phyloP scores from a whole-genome alignment of 805 yeast genomes.

The Groenewaldozyma salmanticensis region DNA sequence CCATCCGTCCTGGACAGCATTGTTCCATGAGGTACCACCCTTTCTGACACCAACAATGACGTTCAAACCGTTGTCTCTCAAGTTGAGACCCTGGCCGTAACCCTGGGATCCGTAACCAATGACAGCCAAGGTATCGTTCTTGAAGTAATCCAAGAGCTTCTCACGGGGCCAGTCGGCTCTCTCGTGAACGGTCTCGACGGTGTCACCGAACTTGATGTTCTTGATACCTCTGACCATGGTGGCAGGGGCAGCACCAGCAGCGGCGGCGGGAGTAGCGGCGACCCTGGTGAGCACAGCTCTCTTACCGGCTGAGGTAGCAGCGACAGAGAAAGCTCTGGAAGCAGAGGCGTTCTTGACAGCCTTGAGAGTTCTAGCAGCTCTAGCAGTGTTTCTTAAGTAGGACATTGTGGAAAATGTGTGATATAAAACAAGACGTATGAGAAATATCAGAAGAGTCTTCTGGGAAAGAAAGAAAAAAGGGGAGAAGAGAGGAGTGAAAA shows the following conservation, averaged over 20 bases:
- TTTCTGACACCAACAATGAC: conserved; percentile 98
- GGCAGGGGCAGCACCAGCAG: conserved; percentile 32
- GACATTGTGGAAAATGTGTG: conserved; percentile 16
- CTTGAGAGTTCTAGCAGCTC: conserved; percentile 32
- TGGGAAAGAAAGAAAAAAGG: conserved; percentile 3
- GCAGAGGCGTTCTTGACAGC: conserved; percentile 20
- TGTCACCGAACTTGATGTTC: conserved; percentile 95
- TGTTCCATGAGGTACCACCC: conserved; percentile 99
- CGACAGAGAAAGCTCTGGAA: conserved; percentile 51
- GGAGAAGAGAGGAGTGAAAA: too few relatives aligned
- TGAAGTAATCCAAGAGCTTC: conserved; percentile 91
- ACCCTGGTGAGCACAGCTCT: too few relatives aligned
- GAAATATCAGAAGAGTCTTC: not conserved
- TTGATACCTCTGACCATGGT: conserved; percentile 81
- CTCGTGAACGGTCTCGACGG: conserved; percentile 92
- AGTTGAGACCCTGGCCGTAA: conserved; percentile 99
- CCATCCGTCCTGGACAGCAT: conserved; percentile 99
- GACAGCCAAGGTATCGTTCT: conserved; percentile 93
- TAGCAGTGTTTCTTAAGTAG: conserved; percentile 38
- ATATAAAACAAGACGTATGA: not conserved
- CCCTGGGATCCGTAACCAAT: conserved; percentile 99
- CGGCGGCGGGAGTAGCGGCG: conserved; percentile 34
- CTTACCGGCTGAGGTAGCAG: conserved; percentile 32
- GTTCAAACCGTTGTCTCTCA: conserved; percentile 97
- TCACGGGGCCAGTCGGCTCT: conserved; percentile 99